Evolutionary conservation across 495 filamentous ascomycete genomes (phyloP).

Genomic region (Aspergillus ellipticus): DNA sequence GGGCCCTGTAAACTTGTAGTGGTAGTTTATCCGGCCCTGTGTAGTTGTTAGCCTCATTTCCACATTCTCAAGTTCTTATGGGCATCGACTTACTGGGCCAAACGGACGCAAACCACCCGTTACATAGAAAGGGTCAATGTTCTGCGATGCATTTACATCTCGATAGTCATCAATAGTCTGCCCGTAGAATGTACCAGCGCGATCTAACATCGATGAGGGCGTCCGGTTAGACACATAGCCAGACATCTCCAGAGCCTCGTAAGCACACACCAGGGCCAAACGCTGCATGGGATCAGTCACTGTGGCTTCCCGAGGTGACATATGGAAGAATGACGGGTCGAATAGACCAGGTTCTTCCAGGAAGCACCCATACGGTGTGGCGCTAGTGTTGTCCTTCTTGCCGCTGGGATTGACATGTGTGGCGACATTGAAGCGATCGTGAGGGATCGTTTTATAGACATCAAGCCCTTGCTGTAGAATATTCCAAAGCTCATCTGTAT

Average conservation of each 20-base stretch:
- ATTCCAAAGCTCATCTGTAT: conserved; percentile 68
- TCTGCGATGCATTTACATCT: conserved; percentile 23
- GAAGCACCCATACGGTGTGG: conserved; percentile 36
- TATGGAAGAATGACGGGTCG: conserved; percentile 32
- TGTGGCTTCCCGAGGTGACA: conserved; percentile 26
- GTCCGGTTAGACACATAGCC: conserved; percentile 27
- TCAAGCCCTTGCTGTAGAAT: conserved; percentile 64
- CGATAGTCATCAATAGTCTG: conserved; percentile 30
- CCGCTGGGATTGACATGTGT: conserved; percentile 42
- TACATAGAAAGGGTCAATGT: conserved; percentile 26
- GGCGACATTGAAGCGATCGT: conserved; percentile 41
- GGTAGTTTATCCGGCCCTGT: conserved; percentile 52
- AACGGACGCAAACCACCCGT: conserved; percentile 28
- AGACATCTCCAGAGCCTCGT: conserved; percentile 36
- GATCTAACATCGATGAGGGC: conserved; percentile 12
- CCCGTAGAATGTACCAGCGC: conserved; percentile 35
- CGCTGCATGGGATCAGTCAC: conserved; percentile 33
- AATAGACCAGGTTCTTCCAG: conserved; percentile 30
- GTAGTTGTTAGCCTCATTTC: background rate
- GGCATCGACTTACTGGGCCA: conserved; percentile 17
- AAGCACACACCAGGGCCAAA: conserved; percentile 29
- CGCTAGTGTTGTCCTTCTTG: conserved; percentile 29
- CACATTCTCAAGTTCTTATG: background rate
- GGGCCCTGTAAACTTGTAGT: conserved; percentile 70
- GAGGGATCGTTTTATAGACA: conserved; percentile 35